Evolutionary conservation across 371 early-diverging fungal species (phyloP).

Genomic region (Mucor piriformis): DNA sequence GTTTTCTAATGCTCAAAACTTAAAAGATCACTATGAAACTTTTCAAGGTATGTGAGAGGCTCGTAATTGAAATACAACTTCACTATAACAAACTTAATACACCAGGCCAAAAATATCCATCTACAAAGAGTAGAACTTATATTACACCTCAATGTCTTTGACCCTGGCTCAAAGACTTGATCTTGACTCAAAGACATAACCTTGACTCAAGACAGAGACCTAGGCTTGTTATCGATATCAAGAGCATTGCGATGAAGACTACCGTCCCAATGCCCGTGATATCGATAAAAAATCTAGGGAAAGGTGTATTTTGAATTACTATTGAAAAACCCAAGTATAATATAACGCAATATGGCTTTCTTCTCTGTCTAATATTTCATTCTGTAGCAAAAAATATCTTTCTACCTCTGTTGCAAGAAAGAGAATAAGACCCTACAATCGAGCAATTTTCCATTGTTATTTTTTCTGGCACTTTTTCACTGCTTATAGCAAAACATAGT

Average conservation of each 20-base stretch:
- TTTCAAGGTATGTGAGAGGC: conserved; percentile 10
- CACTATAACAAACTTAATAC: conserved; percentile 19
- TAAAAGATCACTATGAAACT: conserved; percentile 18
- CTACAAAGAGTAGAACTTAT: conserved; percentile 15
- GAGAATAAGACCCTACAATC: conserved; percentile 12
- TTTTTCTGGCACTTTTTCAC: background rate
- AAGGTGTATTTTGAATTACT: too few relatives aligned
- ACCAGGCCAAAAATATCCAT: conserved; percentile 14
- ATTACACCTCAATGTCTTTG: too few relatives aligned
- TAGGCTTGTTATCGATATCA: too few relatives aligned
- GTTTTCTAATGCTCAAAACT: conserved; percentile 23
- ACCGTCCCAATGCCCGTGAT: too few relatives aligned
- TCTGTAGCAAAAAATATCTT: conserved; percentile 18
- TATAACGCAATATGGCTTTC: conserved; percentile 14
- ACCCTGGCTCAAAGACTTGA: too few relatives aligned
- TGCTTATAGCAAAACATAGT: conserved; percentile 16
- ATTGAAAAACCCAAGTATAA: conserved; percentile 10
- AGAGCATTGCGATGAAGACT: too few relatives aligned
- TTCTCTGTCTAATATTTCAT: conserved; percentile 19
- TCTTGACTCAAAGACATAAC: too few relatives aligned
- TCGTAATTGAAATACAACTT: conserved; percentile 23
- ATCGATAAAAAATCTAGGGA: too few relatives aligned
- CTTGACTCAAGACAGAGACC: too few relatives aligned
- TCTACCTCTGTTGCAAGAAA: conserved; percentile 15
- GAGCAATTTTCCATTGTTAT: conserved; percentile 5